These are phyloP conservation scores for Fraxinus velutina DNA, from an alignment of 305 asterid genomes.

Conservation along the genomic window DNA sequence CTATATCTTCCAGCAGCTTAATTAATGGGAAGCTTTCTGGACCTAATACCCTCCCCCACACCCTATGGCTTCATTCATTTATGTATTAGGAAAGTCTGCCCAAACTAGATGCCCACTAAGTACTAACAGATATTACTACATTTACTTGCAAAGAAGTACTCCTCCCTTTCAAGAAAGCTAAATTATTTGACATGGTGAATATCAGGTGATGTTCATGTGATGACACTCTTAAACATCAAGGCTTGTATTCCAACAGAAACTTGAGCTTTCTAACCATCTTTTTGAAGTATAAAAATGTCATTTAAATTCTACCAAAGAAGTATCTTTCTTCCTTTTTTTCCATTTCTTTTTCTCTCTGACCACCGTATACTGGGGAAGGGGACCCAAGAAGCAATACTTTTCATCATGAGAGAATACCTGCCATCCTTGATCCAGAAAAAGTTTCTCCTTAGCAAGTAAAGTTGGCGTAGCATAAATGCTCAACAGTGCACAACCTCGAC, in stretches of 20 bases:
- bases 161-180: slow-evolving; percentile 14
- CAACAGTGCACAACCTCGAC: slow-evolving; percentile 88
- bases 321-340: not conserved
- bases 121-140: not conserved
- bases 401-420: slow-evolving; percentile 49
- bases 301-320: not conserved
- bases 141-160: not conserved
- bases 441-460: slow-evolving; percentile 77
- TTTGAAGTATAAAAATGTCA: not conserved
- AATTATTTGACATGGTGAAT: slow-evolving; percentile 1
- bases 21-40: not conserved
- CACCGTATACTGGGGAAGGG: not conserved
- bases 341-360: not conserved
- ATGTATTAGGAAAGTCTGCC: not conserved
- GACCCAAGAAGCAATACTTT: not conserved
- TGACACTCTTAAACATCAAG: not conserved
- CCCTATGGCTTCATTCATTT: not conserved
- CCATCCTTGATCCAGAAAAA: slow-evolving; percentile 95
- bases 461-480: slow-evolving; percentile 90
- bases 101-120: not conserved
- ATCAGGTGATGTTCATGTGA: not conserved
- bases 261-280: not conserved
- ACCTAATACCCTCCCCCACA: not conserved
- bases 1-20: not conserved
- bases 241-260: not conserved